Percentiles rank a stretch among this genome's conserved stretches.
Evolutionary conservation across 2,329 filamentous ascomycete genomes (phyloP).

Genomic region (Colletotrichum abscissum): DNA sequence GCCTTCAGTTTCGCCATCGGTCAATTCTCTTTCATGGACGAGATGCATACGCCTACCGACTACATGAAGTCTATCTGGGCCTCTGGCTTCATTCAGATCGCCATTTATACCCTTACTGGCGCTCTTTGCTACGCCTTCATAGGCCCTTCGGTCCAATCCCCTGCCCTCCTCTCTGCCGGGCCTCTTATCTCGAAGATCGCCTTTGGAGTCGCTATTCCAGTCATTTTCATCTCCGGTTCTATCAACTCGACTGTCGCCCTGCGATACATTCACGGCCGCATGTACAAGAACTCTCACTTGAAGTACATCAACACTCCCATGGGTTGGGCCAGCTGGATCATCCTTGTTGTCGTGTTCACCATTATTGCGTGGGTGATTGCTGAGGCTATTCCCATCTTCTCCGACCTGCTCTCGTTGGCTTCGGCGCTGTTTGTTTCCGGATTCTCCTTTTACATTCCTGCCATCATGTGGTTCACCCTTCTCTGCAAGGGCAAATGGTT

Average conservation of each 20-base stretch:
- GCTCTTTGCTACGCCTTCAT: slow-evolving; percentile 77
- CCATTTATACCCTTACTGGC: slow-evolving; percentile 75
- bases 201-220: slow-evolving; percentile 77
- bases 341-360: slow-evolving; percentile 68
- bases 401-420: slow-evolving; percentile 69
- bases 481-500: slow-evolving; percentile 39
- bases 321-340: slow-evolving; percentile 68
- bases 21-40: slow-evolving; percentile 64
- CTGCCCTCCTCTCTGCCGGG: slow-evolving; percentile 75
- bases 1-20: slow-evolving; percentile 70
- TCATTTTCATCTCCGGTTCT: slow-evolving; percentile 79
- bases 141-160: slow-evolving; percentile 70
- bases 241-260: slow-evolving; percentile 68
- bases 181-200: slow-evolving; percentile 71
- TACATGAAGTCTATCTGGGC: slow-evolving; percentile 67
- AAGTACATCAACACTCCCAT: slow-evolving; percentile 59
- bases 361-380: slow-evolving; percentile 77
- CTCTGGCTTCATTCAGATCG: slow-evolving; percentile 70
- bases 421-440: slow-evolving; percentile 63
- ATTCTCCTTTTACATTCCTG: slow-evolving; percentile 44
- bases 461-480: slow-evolving; percentile 33
- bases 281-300: slow-evolving; percentile 54
- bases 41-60: slow-evolving; percentile 61
- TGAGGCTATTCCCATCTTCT: slow-evolving; percentile 79
- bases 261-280: slow-evolving; percentile 58